These are phyloP conservation scores for Termitomyces eurrhizus DNA, from an alignment of 768 basidiomycete species.

Conservation along the genomic window DNA sequence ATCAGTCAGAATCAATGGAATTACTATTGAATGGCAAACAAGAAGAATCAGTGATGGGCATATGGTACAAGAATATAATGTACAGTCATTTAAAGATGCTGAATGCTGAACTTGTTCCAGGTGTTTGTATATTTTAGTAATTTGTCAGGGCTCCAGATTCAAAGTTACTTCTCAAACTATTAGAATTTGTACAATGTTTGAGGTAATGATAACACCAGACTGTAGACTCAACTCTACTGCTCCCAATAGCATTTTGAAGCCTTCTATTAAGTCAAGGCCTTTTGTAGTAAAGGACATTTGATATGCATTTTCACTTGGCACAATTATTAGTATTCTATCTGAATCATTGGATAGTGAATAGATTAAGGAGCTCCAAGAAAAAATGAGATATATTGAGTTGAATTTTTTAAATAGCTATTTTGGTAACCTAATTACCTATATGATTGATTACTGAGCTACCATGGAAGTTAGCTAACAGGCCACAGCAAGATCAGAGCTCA, in stretches of 20 bases:
- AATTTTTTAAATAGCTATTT: too few species aligned
- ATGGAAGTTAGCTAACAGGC: too few species aligned
- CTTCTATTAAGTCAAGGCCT: slow-evolving; percentile 72
- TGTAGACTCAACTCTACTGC: slow-evolving; percentile 47
- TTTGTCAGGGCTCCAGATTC: slow-evolving; percentile 56
- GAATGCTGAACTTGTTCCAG: slow-evolving; percentile 60
- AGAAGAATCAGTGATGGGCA: slow-evolving; percentile 9
- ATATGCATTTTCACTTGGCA: slow-evolving; percentile 70
- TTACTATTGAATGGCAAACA: slow-evolving; percentile 39
- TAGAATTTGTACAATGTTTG: slow-evolving; percentile 50
- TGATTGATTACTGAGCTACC: too few species aligned
- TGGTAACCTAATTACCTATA: too few species aligned
- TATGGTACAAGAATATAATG: slow-evolving; percentile 25
- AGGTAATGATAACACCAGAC: slow-evolving; percentile 14
- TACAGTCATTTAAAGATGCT: slow-evolving; percentile 56
- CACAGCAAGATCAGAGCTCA: too few species aligned
- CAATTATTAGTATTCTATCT: slow-evolving; percentile 66
- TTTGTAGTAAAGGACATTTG: slow-evolving; percentile 67
- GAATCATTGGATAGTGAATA: background rate
- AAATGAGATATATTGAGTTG: too few species aligned
- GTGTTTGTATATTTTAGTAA: slow-evolving; percentile 69
- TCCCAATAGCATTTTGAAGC: slow-evolving; percentile 75
- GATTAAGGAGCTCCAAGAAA: too few species aligned
- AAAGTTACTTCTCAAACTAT: slow-evolving; percentile 74
- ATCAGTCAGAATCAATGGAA: slow-evolving; percentile 63